These are phyloP conservation scores for Fusarium citri DNA, from an alignment of 2,329 filamentous ascomycete genomes.

Conservation along the genomic window DNA sequence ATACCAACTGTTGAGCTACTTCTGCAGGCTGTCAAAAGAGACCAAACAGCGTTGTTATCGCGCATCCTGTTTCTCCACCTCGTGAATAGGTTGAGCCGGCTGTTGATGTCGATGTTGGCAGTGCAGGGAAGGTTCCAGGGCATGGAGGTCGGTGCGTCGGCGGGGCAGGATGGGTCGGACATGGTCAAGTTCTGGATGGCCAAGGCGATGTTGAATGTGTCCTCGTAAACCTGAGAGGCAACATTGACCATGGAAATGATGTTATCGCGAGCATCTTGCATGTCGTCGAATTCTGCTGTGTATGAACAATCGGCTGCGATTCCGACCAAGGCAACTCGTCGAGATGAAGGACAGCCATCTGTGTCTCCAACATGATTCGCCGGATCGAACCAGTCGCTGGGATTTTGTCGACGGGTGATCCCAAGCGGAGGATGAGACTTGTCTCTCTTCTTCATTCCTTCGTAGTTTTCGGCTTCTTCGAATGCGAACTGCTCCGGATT, in stretches of 20 bases:
- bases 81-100: constrained; percentile 84
- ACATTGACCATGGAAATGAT: constrained; percentile 84
- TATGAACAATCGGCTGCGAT: constrained; percentile 91
- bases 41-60: constrained; percentile 88
- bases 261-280: constrained; percentile 71
- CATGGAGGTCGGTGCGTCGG: constrained; percentile 60
- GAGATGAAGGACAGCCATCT: constrained; percentile 79
- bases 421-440: not conserved
- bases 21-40: constrained; percentile 78
- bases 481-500: not conserved
- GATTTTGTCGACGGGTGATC: not conserved
- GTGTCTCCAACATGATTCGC: constrained; percentile 73
- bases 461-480: not conserved
- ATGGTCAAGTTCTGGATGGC: constrained; percentile 84
- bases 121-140: constrained; percentile 84
- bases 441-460: not conserved
- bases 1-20: constrained; percentile 84
- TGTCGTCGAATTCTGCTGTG: constrained; percentile 73
- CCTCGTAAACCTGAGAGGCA: constrained; percentile 86
- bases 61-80: constrained; percentile 77
- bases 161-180: constrained; percentile 75
- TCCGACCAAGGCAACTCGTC: constrained; percentile 89
- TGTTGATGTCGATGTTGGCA: constrained; percentile 69
- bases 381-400: constrained; percentile 1
- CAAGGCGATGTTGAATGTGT: constrained; percentile 88